Evolutionary conservation across 2,329 filamentous ascomycete genomes (phyloP).

Genomic region (Calycina herbarum): DNA sequence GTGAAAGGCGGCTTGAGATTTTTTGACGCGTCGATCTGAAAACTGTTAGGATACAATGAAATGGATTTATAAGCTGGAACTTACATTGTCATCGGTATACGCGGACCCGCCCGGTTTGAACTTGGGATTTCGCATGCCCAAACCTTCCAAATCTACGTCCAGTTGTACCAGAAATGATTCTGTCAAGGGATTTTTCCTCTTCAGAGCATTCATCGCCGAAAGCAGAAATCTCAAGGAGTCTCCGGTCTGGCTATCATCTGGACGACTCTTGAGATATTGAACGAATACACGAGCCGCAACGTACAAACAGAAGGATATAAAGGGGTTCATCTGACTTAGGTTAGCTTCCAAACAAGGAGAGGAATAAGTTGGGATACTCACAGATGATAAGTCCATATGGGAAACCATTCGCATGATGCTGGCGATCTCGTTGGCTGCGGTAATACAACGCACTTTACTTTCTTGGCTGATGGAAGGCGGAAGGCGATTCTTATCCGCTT

Average conservation of each 20-base stretch:
- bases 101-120: constrained; percentile 52
- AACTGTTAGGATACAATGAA: constrained; percentile 18
- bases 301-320: constrained; percentile 92
- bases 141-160: constrained; percentile 82
- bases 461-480: constrained; percentile 77
- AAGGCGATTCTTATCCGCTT: constrained; percentile 85
- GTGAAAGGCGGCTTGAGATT: background rate
- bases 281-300: constrained; percentile 95
- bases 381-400: constrained; percentile 79
- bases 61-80: constrained; percentile 22
- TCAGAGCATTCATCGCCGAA: constrained; percentile 85
- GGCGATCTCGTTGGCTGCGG: constrained; percentile 89
- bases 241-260: constrained; percentile 74
- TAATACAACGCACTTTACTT: constrained; percentile 90
- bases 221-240: constrained; percentile 89
- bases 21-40: constrained; percentile 22
- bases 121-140: constrained; percentile 62
- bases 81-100: constrained; percentile 39
- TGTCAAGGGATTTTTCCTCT: constrained; percentile 83
- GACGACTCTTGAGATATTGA: constrained; percentile 92
- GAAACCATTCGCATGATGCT: constrained; percentile 95
- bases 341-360: background rate
- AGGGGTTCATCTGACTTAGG: constrained; percentile 81
- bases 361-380: constrained; percentile 47
- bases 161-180: constrained; percentile 94